A percentile compares a stretch with the other conserved stretches of the same genome.
phyloP scores from a whole-genome alignment of 2,329 filamentous ascomycete species.

The Zymoseptoria crescenta region DNA sequence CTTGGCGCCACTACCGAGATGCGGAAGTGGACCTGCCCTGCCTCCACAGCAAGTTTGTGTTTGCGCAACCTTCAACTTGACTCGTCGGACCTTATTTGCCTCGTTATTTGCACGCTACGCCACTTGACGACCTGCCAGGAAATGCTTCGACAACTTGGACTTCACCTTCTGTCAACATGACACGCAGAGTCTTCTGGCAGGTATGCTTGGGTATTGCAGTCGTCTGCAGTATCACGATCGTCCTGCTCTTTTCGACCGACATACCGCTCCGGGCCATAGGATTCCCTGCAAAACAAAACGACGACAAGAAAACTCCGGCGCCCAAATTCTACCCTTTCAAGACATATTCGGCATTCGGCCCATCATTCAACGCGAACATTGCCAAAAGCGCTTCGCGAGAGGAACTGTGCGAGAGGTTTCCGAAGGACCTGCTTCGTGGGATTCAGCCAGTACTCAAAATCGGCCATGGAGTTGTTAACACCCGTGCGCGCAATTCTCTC shows the following conservation, averaged over 20 bases:
- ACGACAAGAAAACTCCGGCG: not conserved
- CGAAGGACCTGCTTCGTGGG: conserved; percentile 33
- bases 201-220: conserved; percentile 1
- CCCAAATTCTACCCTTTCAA: conserved; percentile 17
- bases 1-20: not conserved
- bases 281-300: not conserved
- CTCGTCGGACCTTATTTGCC: not conserved
- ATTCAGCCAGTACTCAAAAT: conserved; percentile 45
- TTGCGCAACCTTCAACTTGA: not conserved
- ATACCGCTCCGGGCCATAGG: not conserved
- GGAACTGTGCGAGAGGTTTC: conserved; percentile 35
- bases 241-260: not conserved
- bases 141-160: not conserved
- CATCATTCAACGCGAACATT: conserved; percentile 6
- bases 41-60: not conserved
- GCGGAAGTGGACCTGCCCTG: not conserved
- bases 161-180: not conserved
- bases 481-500: conserved; percentile 41
- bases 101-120: not conserved
- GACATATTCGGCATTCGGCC: conserved; percentile 12
- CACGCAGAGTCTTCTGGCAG: conserved; percentile 4
- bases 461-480: conserved; percentile 39
- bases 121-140: not conserved
- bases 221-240: conserved; percentile 1
- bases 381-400: conserved; percentile 6